Evolutionary conservation across 148 eudicot species (phyloP).

Genomic region (Vaccinium macrocarpon): DNA sequence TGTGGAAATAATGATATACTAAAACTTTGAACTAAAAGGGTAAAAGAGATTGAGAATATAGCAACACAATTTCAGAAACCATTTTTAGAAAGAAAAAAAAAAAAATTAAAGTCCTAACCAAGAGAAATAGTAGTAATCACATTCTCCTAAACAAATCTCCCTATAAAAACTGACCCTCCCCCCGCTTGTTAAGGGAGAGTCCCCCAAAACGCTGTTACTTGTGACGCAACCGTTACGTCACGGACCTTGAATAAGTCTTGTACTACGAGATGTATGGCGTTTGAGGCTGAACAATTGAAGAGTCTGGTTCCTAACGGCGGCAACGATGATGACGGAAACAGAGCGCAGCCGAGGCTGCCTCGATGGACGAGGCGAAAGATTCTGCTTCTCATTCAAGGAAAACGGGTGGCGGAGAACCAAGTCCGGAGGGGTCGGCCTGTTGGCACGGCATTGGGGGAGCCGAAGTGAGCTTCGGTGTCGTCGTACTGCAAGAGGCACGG

Average conservation of each 20-base stretch:
- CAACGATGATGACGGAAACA: slow-evolving; percentile 28
- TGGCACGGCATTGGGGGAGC: slow-evolving; percentile 45
- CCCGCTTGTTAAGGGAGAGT: not conserved
- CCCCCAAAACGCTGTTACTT: slow-evolving; percentile 26
- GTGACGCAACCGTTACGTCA: slow-evolving; percentile 21
- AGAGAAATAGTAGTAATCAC: not conserved
- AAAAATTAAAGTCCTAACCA: not conserved
- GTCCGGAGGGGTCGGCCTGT: slow-evolving; percentile 51
- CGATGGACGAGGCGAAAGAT: slow-evolving; percentile 83
- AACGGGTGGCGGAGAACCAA: slow-evolving; percentile 64
- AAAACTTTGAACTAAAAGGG: too few relatives aligned
- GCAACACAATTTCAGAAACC: not conserved
- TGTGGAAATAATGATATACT: too few relatives aligned
- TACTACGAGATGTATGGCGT: slow-evolving; percentile 16
- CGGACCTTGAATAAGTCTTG: slow-evolving; percentile 17
- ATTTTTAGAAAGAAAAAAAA: too few relatives aligned
- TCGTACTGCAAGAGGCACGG: slow-evolving; percentile 77
- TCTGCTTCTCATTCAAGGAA: slow-evolving; percentile 74
- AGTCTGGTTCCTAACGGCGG: slow-evolving; percentile 17
- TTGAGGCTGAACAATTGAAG: slow-evolving; percentile 20
- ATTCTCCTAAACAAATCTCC: not conserved
- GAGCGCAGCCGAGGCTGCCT: slow-evolving; percentile 52
- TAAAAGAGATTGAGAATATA: too few relatives aligned
- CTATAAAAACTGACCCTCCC: not conserved
- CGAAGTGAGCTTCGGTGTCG: slow-evolving; percentile 80